phyloP scores from a whole-genome alignment of 768 basidiomycete genomes.

The Leccinum arenicola region DNA sequence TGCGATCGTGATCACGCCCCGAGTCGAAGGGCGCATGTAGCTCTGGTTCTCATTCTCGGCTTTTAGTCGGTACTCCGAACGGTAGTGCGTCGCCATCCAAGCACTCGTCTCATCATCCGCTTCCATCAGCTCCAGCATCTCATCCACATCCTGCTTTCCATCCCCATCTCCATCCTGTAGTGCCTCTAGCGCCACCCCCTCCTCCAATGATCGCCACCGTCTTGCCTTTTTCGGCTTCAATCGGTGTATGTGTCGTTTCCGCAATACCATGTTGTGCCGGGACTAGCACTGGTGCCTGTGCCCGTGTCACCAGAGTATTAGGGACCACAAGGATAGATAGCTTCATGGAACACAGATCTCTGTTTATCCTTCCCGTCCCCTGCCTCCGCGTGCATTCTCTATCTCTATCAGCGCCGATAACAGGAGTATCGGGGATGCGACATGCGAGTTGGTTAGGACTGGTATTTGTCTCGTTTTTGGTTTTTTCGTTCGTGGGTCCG shows the following conservation, averaged over 20 bases:
- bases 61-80: background rate
- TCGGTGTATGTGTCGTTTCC: constrained; percentile 21
- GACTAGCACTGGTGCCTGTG: background rate
- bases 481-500: too few species aligned
- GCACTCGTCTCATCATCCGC: constrained; percentile 4
- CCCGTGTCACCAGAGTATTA: too few species aligned
- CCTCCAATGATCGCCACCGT: constrained; percentile 15
- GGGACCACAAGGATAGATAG: too few species aligned
- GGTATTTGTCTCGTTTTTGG: too few species aligned
- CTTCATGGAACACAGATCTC: too few species aligned
- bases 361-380: too few species aligned
- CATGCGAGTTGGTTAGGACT: too few species aligned
- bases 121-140: constrained; percentile 8
- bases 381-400: too few species aligned
- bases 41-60: constrained; percentile 1
- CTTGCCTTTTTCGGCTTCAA: constrained; percentile 11
- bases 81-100: constrained; percentile 2
- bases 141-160: background rate
- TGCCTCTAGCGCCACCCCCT: background rate
- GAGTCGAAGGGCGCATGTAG: constrained; percentile 2
- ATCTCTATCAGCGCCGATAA: too few species aligned
- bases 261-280: constrained; percentile 15
- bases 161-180: constrained; percentile 2
- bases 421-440: too few species aligned
- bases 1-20: background rate